phyloP scores from a whole-genome alignment of 2,329 filamentous ascomycete genomes.

The Xylariaceae sp. region DNA sequence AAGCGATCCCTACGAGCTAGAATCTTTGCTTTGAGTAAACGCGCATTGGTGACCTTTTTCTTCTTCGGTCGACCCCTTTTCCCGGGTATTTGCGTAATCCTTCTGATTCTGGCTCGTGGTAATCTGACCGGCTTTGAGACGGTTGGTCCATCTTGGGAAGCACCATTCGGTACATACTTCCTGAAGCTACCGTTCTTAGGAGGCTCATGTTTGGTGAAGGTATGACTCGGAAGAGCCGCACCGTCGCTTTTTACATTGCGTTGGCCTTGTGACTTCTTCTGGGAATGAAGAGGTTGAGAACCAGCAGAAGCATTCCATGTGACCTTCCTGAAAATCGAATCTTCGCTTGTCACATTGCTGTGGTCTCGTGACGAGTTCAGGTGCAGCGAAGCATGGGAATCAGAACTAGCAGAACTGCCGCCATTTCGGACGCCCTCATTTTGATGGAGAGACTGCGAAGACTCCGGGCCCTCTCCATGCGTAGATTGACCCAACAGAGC shows the following conservation, averaged over 20 bases:
- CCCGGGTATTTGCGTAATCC: not conserved
- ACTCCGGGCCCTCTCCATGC: not conserved
- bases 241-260: not conserved
- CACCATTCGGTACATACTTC: too few relatives aligned
- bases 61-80: not conserved
- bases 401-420: not conserved
- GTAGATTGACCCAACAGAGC: not conserved
- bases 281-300: too few relatives aligned
- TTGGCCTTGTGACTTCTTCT: too few relatives aligned
- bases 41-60: not conserved
- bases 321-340: not conserved
- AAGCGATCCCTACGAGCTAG: slow-evolving; percentile 18
- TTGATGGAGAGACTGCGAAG: not conserved
- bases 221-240: not conserved
- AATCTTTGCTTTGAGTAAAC: slow-evolving; percentile 22
- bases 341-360: not conserved
- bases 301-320: too few relatives aligned
- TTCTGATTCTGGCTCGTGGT: too few relatives aligned
- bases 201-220: too few relatives aligned
- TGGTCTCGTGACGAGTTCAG: not conserved
- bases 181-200: too few relatives aligned
- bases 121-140: too few relatives aligned
- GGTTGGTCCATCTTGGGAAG: too few relatives aligned
- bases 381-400: not conserved
- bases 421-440: not conserved